These are phyloP conservation scores for Agaricus bisporus DNA, from an alignment of 768 basidiomycete species.

Conservation along the genomic window DNA sequence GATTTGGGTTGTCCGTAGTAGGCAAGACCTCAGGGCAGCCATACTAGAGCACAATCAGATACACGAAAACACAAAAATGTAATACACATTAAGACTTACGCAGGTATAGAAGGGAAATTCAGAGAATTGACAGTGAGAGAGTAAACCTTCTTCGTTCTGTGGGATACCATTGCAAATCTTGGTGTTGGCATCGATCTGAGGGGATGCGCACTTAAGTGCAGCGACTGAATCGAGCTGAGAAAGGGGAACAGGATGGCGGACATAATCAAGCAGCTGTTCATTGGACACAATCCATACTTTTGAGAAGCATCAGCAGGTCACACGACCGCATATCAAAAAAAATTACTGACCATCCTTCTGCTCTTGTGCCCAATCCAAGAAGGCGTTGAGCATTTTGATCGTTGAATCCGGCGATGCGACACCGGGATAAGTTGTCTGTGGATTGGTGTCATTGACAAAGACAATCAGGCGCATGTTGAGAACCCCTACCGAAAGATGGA, in stretches of 20 bases:
- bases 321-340: neutral
- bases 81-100: conserved; percentile 34
- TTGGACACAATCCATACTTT: conserved; percentile 71
- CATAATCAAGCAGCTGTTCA: conserved; percentile 70
- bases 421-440: conserved; percentile 53
- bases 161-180: conserved; percentile 79
- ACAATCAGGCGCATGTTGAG: neutral
- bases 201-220: conserved; percentile 59
- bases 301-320: neutral
- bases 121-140: conserved; percentile 55
- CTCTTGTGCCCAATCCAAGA: conserved; percentile 77
- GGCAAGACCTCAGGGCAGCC: conserved; percentile 59
- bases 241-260: conserved; percentile 59
- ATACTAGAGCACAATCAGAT: conserved; percentile 39
- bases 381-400: conserved; percentile 71
- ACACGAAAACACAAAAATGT: neutral
- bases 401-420: conserved; percentile 42
- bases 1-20: conserved; percentile 57
- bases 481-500: conserved; percentile 55
- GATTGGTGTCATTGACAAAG: neutral
- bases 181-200: conserved; percentile 42
- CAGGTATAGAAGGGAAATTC: conserved; percentile 81
- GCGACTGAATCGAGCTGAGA: conserved; percentile 48
- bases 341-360: conserved; percentile 49
- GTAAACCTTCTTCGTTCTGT: conserved; percentile 54